Percentiles rank a stretch among this genome's conserved stretches.
Evolutionary conservation across 768 basidiomycete species (phyloP).

Genomic region (Mycena galericulata): DNA sequence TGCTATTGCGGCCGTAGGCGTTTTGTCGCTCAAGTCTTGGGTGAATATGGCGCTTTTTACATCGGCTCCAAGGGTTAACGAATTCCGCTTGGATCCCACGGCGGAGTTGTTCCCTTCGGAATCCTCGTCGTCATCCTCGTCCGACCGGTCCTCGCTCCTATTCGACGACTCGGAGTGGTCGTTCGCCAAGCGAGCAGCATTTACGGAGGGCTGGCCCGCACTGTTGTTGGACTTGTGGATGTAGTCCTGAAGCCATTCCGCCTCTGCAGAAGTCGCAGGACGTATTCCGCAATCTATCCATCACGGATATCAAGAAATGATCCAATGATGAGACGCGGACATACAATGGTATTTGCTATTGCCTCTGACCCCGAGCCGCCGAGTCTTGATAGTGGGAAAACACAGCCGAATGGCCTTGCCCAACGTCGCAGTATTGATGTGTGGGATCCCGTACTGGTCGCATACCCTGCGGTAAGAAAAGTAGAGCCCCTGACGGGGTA

Average conservation of each 20-base stretch:
- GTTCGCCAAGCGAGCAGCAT: slow-evolving; percentile 77
- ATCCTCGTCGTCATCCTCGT: slow-evolving; percentile 90
- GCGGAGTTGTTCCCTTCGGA: slow-evolving; percentile 78
- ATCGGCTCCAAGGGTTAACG: slow-evolving; percentile 73
- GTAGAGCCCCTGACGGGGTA: slow-evolving; percentile 93
- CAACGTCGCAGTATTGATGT: slow-evolving; percentile 95
- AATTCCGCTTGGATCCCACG: slow-evolving; percentile 77
- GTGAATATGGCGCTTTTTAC: slow-evolving; percentile 67
- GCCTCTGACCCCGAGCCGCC: slow-evolving; percentile 91
- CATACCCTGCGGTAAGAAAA: slow-evolving; percentile 93
- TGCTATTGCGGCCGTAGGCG: slow-evolving; percentile 82
- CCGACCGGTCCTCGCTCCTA: slow-evolving; percentile 78
- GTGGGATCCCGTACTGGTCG: slow-evolving; percentile 92
- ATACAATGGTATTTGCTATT: slow-evolving; percentile 97
- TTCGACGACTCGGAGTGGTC: slow-evolving; percentile 72
- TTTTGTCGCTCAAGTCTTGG: slow-evolving; percentile 85
- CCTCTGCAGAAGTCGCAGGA: slow-evolving; percentile 90
- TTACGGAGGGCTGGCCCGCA: slow-evolving; percentile 80
- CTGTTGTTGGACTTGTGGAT: slow-evolving; percentile 92
- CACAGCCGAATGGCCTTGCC: slow-evolving; percentile 95
- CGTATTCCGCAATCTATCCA: slow-evolving; percentile 89
- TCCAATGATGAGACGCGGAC: slow-evolving; percentile 52
- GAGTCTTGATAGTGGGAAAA: slow-evolving; percentile 95
- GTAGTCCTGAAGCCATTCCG: slow-evolving; percentile 93
- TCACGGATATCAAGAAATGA: slow-evolving; percentile 46